Evolutionary conservation across 805 yeast species (phyloP).

Genomic region (Wickerhamomyces rabaulensis): DNA sequence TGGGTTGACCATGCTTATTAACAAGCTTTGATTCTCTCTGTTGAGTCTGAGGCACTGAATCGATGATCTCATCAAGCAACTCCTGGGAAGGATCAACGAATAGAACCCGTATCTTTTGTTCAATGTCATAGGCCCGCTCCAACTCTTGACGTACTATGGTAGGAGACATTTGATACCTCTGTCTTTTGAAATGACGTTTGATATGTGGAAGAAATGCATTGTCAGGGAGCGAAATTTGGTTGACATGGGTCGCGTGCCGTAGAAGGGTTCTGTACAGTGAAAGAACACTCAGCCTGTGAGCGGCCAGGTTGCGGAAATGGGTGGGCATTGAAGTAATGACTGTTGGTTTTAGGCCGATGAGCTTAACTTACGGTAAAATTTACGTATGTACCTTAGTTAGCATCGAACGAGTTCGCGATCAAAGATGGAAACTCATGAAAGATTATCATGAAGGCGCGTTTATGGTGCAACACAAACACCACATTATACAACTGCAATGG

Average conservation of each 20-base stretch:
- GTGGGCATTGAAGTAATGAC: conserved; percentile 18
- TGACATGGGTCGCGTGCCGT: conserved; percentile 20
- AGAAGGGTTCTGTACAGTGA: conserved; percentile 26
- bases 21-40: background rate
- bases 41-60: background rate
- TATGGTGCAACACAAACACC: too few species aligned
- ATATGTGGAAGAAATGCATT: background rate
- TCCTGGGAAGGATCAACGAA: background rate
- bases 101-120: conserved; percentile 8
- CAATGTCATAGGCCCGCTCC: conserved; percentile 9
- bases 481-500: conserved; percentile 4
- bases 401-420: background rate
- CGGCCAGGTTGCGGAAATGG: conserved; percentile 24
- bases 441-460: too few species aligned
- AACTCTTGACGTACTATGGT: conserved; percentile 5
- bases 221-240: background rate
- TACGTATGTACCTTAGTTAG: background rate
- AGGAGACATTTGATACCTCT: conserved; percentile 19
- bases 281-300: conserved; percentile 26
- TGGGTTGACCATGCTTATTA: conserved; percentile 7
- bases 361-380: too few species aligned
- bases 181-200: conserved; percentile 6
- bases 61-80: background rate
- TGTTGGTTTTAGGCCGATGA: too few species aligned
- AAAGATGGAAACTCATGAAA: too few species aligned